Evolutionary conservation across 768 basidiomycete species (phyloP), one percentile per base, ranked within the genome.

Genomic region (Auricularia heimuer): DNA sequence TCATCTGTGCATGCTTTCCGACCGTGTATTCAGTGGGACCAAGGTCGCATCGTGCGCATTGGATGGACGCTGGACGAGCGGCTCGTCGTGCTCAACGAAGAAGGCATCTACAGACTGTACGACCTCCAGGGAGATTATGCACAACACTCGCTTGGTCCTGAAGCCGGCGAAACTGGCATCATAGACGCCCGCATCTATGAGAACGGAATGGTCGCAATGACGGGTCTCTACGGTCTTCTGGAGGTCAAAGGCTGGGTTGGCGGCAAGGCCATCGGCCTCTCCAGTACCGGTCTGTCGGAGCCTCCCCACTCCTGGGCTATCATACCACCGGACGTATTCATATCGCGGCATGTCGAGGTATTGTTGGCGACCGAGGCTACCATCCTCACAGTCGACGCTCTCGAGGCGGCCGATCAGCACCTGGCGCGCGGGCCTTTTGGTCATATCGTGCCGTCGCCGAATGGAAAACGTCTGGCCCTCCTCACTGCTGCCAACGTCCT

Each of bases 211-310:
- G 93, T 98, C 34, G 92, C 90, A 11, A 70, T 97, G 70, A 90
- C 92, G 0, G 86, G 86, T 3, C 83, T 8, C 73, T 96, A 42
- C 69, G 81, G 82, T 4, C 78, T 96, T 58, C 71, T 96, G 62
- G 94, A 98, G 72, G 87, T 96, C 64, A 90, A 90, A 73, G 92
- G 88, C 3, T 96, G 94, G 93, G 84, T 85, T 54, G 94, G 93
- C 14, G 83, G 77, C 4, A 82, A 89, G 65, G 87, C 92, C 1
- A 75, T 90, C 62, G 80, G 83, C 1, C 74, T 96, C 60, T 88
- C 90, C 29, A 86, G 65, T 63, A 1, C 66, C 91, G 93, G 83
- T 42, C 73, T 97, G n/a, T 80, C 83, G 4, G 86, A 89, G 69
- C 88, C 88, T 1, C 94, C 93, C 1, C 80, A 83, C 69, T 81